Evolutionary conservation across 768 basidiomycete species (phyloP).

Genomic region (Psilocybe cubensis): DNA sequence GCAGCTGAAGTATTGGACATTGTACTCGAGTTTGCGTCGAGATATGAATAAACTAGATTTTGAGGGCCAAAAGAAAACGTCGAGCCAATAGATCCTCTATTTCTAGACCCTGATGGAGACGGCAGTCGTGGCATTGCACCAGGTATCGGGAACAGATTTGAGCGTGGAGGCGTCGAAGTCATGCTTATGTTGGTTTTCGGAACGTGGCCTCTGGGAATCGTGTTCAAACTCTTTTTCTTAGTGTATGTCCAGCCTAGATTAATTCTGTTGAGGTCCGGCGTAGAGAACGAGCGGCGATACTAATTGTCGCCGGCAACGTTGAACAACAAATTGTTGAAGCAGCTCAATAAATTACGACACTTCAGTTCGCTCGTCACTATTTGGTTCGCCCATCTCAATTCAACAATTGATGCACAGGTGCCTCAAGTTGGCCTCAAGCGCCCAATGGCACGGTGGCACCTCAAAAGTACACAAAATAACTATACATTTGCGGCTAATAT

Average conservation of each 20-base stretch:
- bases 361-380: neutral
- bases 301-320: too few relatives aligned
- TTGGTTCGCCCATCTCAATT: neutral
- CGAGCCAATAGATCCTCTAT: constrained; percentile 72
- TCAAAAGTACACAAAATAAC: neutral
- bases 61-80: constrained; percentile 87
- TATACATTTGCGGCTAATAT: neutral
- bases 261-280: too few relatives aligned
- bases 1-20: constrained; percentile 59
- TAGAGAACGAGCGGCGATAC: too few relatives aligned
- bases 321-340: neutral
- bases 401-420: neutral
- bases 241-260: too few relatives aligned
- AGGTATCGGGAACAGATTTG: constrained; percentile 44
- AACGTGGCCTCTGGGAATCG: neutral
- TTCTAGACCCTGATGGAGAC: constrained; percentile 60
- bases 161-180: constrained; percentile 55
- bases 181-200: constrained; percentile 20
- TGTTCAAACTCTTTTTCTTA: too few relatives aligned
- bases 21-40: constrained; percentile 65
- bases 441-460: too few relatives aligned
- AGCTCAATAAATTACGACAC: neutral
- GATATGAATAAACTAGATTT: constrained; percentile 71
- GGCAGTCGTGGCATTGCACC: constrained; percentile 49
- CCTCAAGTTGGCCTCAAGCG: too few relatives aligned